Evolutionary conservation across 208 protist species (phyloP).

Genomic region (Herpetomonas tarakana): DNA sequence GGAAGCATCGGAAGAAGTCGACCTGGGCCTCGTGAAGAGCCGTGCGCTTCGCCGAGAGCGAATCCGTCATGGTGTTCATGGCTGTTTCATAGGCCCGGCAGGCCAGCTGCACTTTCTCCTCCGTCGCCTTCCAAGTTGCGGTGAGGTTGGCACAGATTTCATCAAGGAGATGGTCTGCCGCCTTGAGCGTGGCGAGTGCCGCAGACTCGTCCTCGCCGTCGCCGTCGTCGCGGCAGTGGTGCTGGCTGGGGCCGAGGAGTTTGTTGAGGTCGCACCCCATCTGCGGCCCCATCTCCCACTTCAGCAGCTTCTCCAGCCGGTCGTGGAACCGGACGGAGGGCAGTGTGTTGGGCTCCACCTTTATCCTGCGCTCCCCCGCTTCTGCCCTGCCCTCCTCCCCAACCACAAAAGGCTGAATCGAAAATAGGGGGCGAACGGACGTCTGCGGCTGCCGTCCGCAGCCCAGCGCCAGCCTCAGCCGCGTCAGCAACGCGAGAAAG

Average conservation of each 20-base stretch:
- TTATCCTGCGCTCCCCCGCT: background rate
- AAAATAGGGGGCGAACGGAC: background rate
- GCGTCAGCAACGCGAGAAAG: background rate
- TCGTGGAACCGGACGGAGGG: background rate
- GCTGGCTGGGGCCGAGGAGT: too few species aligned
- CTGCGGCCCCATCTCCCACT: background rate
- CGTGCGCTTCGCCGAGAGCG: background rate
- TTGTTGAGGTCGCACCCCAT: background rate
- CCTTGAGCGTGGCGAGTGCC: background rate
- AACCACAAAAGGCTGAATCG: background rate
- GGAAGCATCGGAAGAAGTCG: background rate
- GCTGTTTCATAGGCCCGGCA: background rate
- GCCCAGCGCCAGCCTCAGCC: background rate
- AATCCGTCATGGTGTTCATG: background rate
- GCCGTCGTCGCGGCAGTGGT: background rate
- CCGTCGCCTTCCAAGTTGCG: background rate
- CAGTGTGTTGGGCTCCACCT: background rate
- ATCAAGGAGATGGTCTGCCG: background rate
- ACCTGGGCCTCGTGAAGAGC: background rate
- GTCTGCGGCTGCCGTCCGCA: background rate
- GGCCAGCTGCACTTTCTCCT: background rate
- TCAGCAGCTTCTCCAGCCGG: background rate
- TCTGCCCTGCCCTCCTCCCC: background rate
- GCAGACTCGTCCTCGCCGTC: background rate
- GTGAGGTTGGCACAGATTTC: background rate